Evolutionary conservation across 177 flowering plant species (phyloP).

Genomic region (Vitis hybrid): DNA sequence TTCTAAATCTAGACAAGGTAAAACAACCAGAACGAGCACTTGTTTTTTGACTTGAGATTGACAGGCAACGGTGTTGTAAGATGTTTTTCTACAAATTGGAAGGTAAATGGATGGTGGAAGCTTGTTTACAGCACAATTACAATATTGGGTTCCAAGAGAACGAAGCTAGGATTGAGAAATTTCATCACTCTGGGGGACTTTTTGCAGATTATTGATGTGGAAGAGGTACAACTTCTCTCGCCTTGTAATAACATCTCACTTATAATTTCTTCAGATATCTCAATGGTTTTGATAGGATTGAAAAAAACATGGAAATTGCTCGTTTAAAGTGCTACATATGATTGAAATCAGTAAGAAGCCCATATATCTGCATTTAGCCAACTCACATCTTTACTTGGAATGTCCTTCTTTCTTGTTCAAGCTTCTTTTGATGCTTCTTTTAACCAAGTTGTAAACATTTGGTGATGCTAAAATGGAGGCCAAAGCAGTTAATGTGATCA

Average conservation of each 20-base stretch:
- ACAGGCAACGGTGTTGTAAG: background rate
- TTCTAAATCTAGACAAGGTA: slow-evolving; percentile 65
- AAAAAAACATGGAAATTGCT: too few relatives aligned
- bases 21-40: background rate
- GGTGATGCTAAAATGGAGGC: slow-evolving; percentile 66
- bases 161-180: slow-evolving; percentile 92
- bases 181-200: slow-evolving; percentile 79
- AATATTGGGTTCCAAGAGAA: slow-evolving; percentile 84
- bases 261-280: too few relatives aligned
- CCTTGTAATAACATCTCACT: background rate
- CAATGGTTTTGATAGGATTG: too few relatives aligned
- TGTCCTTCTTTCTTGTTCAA: background rate
- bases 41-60: background rate
- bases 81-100: slow-evolving; percentile 11
- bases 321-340: too few relatives aligned
- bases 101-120: slow-evolving; percentile 90
- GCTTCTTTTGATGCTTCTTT: background rate
- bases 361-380: too few relatives aligned
- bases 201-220: slow-evolving; percentile 65
- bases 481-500: slow-evolving; percentile 74
- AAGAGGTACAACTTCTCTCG: slow-evolving; percentile 45
- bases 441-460: slow-evolving; percentile 13
- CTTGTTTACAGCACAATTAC: slow-evolving; percentile 86
- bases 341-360: too few relatives aligned
- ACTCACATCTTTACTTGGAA: too few relatives aligned